Evolutionary conservation across 768 basidiomycete species (phyloP).

Genomic region (Termitomyces sp.): DNA sequence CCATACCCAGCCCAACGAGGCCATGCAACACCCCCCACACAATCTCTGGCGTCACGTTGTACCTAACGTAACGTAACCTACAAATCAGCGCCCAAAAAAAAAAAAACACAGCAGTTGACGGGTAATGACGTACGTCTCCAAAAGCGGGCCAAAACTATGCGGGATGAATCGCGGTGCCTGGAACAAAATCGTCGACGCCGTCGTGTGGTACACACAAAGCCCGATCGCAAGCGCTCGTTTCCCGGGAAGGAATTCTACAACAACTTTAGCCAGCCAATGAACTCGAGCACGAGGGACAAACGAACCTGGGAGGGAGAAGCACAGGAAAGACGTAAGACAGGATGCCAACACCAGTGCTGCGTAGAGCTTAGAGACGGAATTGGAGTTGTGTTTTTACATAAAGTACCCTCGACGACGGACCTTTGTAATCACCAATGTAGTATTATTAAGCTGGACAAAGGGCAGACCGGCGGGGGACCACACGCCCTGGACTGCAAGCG

Average conservation of each 20-base stretch:
- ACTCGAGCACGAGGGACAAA: slow-evolving; percentile 1
- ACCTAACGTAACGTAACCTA: slow-evolving; percentile 33
- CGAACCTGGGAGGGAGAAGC: slow-evolving; percentile 67
- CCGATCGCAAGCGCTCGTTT: slow-evolving; percentile 79
- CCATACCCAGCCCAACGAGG: slow-evolving; percentile 60
- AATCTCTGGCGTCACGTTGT: slow-evolving; percentile 64
- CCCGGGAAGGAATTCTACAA: slow-evolving; percentile 62
- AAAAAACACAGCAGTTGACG: background rate
- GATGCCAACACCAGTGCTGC: slow-evolving; percentile 55
- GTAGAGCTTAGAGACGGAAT: slow-evolving; percentile 49
- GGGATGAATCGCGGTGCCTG: slow-evolving; percentile 80
- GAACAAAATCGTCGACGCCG: slow-evolving; percentile 68
- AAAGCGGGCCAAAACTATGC: slow-evolving; percentile 52
- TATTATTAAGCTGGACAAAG: slow-evolving; percentile 80
- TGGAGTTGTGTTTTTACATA: background rate
- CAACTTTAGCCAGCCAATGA: too few relatives aligned
- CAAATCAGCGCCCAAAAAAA: too few relatives aligned
- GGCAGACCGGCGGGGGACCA: slow-evolving; percentile 59
- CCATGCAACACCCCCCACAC: slow-evolving; percentile 75
- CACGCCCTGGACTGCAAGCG: slow-evolving; percentile 73
- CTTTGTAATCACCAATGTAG: slow-evolving; percentile 70
- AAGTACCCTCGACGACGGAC: too few relatives aligned
- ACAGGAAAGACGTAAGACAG: slow-evolving; percentile 59
- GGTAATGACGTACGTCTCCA: slow-evolving; percentile 51
- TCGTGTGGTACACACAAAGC: slow-evolving; percentile 71